These are phyloP conservation scores for Irpex sp. DNA, from an alignment of 1,284 basidiomycete species.

Conservation along the genomic window DNA sequence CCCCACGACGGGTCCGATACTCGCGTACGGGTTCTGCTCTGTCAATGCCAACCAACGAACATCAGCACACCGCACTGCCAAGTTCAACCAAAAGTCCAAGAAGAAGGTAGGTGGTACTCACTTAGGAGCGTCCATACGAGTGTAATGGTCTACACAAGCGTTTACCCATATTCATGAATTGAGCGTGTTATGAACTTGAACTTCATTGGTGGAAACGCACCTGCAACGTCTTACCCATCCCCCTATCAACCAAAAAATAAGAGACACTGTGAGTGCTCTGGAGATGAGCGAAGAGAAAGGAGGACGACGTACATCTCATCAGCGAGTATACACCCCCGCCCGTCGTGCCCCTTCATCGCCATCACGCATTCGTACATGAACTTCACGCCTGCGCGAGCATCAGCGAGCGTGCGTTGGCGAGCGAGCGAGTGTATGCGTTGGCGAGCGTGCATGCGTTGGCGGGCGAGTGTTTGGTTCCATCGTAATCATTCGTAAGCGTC, in stretches of 20 bases:
- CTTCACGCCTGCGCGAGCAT: slow-evolving; percentile 50
- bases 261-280: slow-evolving; percentile 13
- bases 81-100: too few relatives aligned
- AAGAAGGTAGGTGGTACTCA: too few relatives aligned
- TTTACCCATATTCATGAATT: slow-evolving; percentile 16
- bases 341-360: slow-evolving; percentile 83
- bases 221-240: slow-evolving; percentile 91
- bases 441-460: too few relatives aligned
- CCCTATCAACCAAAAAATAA: slow-evolving; percentile 48
- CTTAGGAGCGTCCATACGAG: slow-evolving; percentile 88
- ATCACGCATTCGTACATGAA: slow-evolving; percentile 98
- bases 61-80: too few relatives aligned
- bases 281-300: neutral
- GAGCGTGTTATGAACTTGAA: neutral
- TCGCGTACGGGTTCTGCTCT: slow-evolving; percentile 82
- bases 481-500: too few relatives aligned
- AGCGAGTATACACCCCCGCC: slow-evolving; percentile 92
- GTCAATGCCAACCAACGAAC: too few relatives aligned
- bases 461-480: too few relatives aligned
- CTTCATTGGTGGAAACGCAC: slow-evolving; percentile 26
- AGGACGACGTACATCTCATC: slow-evolving; percentile 79
- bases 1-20: slow-evolving; percentile 54
- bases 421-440: too few relatives aligned
- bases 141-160: slow-evolving; percentile 75
- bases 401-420: neutral